Evolutionary conservation across 768 basidiomycete species (phyloP).

Genomic region (Panellus pusillus): DNA sequence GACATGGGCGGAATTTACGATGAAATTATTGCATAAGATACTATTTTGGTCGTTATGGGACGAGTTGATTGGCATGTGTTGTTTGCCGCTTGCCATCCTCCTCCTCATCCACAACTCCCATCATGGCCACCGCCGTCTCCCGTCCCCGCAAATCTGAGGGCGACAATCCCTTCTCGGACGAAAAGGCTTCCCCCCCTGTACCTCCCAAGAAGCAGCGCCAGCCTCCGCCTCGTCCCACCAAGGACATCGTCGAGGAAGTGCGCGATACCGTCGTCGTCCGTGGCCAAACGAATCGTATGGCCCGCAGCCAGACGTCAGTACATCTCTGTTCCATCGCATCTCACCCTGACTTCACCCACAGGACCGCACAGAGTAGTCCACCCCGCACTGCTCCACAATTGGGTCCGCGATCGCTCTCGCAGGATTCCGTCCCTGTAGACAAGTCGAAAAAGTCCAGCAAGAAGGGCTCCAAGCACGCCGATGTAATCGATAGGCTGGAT

Average conservation of each 20-base stretch:
- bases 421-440: conserved; percentile 42
- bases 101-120: conserved; percentile 5
- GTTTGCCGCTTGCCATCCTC: no score
- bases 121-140: conserved; percentile 27
- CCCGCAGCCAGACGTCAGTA: conserved; percentile 62
- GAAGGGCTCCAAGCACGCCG: conserved; percentile 82
- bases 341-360: conserved; percentile 8
- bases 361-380: conserved; percentile 22
- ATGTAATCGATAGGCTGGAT: conserved; percentile 88
- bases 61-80: no score
- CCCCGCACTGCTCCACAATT: conserved; percentile 32
- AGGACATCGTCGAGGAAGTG: conserved; percentile 62
- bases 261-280: conserved; percentile 67
- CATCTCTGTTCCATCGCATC: conserved; percentile 16
- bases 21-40: no score
- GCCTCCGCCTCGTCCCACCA: conserved; percentile 29
- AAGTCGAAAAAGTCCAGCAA: conserved; percentile 41
- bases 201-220: conserved; percentile 33
- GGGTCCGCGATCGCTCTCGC: conserved; percentile 46
- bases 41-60: no score
- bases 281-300: conserved; percentile 47
- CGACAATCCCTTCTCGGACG: conserved; percentile 53
- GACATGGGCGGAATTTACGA: no score
- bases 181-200: conserved; percentile 34
- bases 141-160: conserved; percentile 44